These are phyloP conservation scores for Blastobotrys terrestris DNA, from an alignment of 805 yeast species.

Conservation along the genomic window DNA sequence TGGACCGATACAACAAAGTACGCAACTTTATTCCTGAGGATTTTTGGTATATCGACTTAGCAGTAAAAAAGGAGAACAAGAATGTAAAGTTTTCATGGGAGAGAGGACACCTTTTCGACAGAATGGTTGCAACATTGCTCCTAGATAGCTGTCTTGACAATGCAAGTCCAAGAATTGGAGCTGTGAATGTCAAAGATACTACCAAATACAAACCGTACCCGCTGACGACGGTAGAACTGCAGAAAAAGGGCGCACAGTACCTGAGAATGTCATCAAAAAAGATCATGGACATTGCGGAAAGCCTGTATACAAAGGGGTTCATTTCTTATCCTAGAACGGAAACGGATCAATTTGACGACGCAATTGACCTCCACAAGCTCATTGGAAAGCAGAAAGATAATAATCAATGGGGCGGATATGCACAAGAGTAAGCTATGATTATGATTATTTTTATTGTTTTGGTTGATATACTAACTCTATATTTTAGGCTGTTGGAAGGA, in stretches of 20 bases:
- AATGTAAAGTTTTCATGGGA: constrained; percentile 59
- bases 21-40: constrained; percentile 65
- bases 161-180: constrained; percentile 13
- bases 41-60: constrained; percentile 69
- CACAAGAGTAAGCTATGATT: constrained; percentile 40
- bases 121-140: constrained; percentile 53
- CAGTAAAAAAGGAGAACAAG: constrained; percentile 26
- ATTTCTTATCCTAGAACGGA: constrained; percentile 97
- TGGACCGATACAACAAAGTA: constrained; percentile 78
- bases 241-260: constrained; percentile 71
- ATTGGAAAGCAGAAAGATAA: constrained; percentile 55
- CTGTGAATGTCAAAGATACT: constrained; percentile 56
- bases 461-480: no score
- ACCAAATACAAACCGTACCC: constrained; percentile 82
- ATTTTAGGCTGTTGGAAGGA: no score
- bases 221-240: constrained; percentile 87
- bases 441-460: no score
- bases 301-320: constrained; percentile 76
- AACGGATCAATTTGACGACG: constrained; percentile 76
- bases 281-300: constrained; percentile 73
- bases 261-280: constrained; percentile 76
- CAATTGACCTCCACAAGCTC: constrained; percentile 62
- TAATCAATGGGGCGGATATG: constrained; percentile 67
- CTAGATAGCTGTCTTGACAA: constrained; percentile 59
- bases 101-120: constrained; percentile 65